phyloP scores from a whole-genome alignment of 306 rosid species.

The Datisca glomerata region DNA sequence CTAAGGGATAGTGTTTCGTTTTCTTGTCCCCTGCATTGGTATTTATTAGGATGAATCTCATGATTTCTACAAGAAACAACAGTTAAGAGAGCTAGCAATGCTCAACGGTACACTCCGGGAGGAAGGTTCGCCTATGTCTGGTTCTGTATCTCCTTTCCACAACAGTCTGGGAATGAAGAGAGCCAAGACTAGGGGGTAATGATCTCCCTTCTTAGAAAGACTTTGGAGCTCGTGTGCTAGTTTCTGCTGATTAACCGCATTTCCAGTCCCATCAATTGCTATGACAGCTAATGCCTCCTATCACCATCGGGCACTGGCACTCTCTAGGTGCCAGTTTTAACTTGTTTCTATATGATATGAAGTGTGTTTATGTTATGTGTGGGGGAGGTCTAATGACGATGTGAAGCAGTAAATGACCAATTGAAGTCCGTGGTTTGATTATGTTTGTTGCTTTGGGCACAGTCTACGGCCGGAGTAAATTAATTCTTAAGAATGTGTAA shows the following conservation, averaged over 20 bases:
- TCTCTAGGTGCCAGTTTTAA: slow-evolving; percentile 40
- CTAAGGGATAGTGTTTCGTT: too few species aligned
- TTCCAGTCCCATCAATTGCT: slow-evolving; percentile 37
- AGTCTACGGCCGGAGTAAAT: too few species aligned
- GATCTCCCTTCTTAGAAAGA: too few species aligned
- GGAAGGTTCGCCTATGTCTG: slow-evolving; percentile 94
- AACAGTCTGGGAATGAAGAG: slow-evolving; percentile 99
- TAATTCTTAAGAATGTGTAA: too few species aligned
- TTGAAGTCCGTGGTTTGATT: slow-evolving; percentile 29
- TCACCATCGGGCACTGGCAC: slow-evolving; percentile 66
- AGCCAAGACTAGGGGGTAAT: slow-evolving; percentile 91
- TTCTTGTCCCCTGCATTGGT: too few species aligned
- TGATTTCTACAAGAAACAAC: slow-evolving; percentile 97
- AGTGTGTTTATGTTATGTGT: slow-evolving; percentile 57
- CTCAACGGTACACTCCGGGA: slow-evolving; percentile 91
- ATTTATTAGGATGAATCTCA: slow-evolving; percentile 75
- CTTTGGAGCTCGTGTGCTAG: too few species aligned
- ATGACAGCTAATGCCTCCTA: slow-evolving; percentile 44
- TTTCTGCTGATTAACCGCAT: too few species aligned
- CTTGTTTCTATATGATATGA: slow-evolving; percentile 48
- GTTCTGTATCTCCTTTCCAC: slow-evolving; percentile 74
- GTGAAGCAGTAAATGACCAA: slow-evolving; percentile 27
- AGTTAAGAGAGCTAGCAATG: slow-evolving; percentile 86
- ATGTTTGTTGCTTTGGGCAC: slow-evolving; percentile 26
- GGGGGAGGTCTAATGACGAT: slow-evolving; percentile 25